Percentiles rank a stretch among this genome's conserved stretches.
Evolutionary conservation across 2,329 filamentous ascomycete species (phyloP).

Genomic region (Aspergillus pseudoviridinutans): DNA sequence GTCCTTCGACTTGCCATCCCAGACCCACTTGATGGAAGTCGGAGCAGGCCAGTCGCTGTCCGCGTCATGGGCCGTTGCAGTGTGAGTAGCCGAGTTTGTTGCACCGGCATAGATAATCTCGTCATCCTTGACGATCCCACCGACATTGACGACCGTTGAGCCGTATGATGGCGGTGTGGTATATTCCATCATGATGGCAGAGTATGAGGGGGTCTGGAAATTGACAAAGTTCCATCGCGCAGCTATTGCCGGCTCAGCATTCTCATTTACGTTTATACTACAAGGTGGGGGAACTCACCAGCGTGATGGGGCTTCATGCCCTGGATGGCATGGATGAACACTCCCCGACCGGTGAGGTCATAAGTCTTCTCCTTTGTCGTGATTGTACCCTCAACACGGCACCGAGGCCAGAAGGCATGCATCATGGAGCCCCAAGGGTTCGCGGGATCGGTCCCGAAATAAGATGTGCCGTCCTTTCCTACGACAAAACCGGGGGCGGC

Average conservation of each 20-base stretch:
- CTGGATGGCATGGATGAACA: constrained; percentile 83
- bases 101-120: constrained; percentile 72
- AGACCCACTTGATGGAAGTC: constrained; percentile 67
- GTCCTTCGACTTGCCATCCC: constrained; percentile 74
- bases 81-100: constrained; percentile 64
- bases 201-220: constrained; percentile 83
- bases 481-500: constrained; percentile 75
- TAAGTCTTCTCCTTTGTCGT: constrained; percentile 76
- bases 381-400: constrained; percentile 75
- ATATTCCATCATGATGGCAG: constrained; percentile 92
- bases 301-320: constrained; percentile 99
- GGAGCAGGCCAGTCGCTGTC: constrained; percentile 90
- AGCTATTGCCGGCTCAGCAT: constrained; percentile 43
- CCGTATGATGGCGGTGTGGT: constrained; percentile 92
- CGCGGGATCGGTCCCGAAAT: constrained; percentile 78
- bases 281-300: constrained; percentile 45
- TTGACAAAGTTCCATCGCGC: constrained; percentile 89
- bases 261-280: constrained; percentile 3
- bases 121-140: constrained; percentile 74
- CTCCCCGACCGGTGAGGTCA: constrained; percentile 73
- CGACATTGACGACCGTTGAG: constrained; percentile 75
- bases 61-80: constrained; percentile 64
- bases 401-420: constrained; percentile 92
- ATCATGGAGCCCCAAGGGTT: constrained; percentile 91
- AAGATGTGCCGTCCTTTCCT: constrained; percentile 77